A percentile compares a stretch with the other conserved stretches of the same genome.
Conservation (phyloP, 192 early-diverging fungal species). For the Backusella westeae region DNA sequence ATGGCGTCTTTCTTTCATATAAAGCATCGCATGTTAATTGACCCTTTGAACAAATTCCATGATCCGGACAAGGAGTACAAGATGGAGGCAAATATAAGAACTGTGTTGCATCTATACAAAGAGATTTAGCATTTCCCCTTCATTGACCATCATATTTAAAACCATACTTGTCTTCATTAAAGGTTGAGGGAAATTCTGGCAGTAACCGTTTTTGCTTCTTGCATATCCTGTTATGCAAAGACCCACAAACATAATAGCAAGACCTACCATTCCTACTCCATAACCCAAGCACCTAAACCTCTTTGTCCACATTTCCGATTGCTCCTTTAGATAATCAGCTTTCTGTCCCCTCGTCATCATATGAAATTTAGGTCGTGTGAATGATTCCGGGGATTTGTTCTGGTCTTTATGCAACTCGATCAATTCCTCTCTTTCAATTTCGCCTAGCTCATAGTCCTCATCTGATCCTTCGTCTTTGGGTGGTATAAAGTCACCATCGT, state of each 20-base stretch:
- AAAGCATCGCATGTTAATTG: background rate
- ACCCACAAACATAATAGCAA: background rate
- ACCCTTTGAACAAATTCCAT: conserved; percentile 8
- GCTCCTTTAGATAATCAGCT: background rate
- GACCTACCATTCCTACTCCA: background rate
- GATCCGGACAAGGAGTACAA: conserved; percentile 6
- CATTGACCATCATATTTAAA: background rate
- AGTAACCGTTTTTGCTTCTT: conserved; percentile 3
- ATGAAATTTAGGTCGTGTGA: background rate
- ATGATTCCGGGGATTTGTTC: background rate
- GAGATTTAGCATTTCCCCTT: background rate
- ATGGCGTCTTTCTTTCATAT: background rate
- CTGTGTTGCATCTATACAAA: background rate
- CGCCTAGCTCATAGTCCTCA: background rate
- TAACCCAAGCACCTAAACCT: background rate
- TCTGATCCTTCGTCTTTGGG: background rate
- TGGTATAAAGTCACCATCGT: background rate
- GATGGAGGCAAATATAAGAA: background rate
- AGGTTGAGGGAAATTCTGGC: background rate
- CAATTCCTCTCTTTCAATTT: background rate
- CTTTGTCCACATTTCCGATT: background rate
- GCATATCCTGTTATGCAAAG: background rate
- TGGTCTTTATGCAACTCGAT: background rate
- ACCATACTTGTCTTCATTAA: conserved; percentile 9
- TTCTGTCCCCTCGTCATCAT: background rate